phyloP scores from a whole-genome alignment of 169 alveolate species.

The Plasmodium fragile region DNA sequence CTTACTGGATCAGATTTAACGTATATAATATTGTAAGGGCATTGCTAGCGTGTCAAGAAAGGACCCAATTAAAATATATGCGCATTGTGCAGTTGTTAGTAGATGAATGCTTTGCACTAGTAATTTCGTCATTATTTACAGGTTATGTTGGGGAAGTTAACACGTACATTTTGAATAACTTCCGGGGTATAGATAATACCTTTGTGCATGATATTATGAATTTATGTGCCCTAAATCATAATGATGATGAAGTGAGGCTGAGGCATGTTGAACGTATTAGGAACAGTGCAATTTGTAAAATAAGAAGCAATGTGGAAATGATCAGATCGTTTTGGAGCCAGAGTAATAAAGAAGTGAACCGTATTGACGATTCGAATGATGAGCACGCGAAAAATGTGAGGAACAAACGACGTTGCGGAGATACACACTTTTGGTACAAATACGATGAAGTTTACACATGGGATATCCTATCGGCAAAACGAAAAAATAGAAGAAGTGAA shows the following conservation, averaged over 20 bases:
- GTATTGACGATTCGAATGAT: background rate
- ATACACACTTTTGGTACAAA: constrained; percentile 39
- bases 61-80: constrained; percentile 24
- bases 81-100: constrained; percentile 15
- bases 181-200: background rate
- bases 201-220: constrained; percentile 22
- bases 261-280: background rate
- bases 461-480: constrained; percentile 30
- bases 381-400: background rate
- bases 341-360: background rate
- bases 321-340: background rate
- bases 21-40: constrained; percentile 22
- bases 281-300: background rate
- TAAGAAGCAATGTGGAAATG: background rate
- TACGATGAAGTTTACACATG: constrained; percentile 63
- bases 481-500: constrained; percentile 39
- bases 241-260: background rate
- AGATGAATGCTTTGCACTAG: constrained; percentile 51
- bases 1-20: constrained; percentile 56
- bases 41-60: constrained; percentile 38
- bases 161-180: constrained; percentile 40
- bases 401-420: background rate
- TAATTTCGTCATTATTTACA: constrained; percentile 47
- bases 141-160: constrained; percentile 69
- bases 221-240: background rate